Evolutionary conservation across 2,329 filamentous ascomycete genomes (phyloP), one percentile per base, ranked within the genome.

Genomic region (Magnaporthales sp.): DNA sequence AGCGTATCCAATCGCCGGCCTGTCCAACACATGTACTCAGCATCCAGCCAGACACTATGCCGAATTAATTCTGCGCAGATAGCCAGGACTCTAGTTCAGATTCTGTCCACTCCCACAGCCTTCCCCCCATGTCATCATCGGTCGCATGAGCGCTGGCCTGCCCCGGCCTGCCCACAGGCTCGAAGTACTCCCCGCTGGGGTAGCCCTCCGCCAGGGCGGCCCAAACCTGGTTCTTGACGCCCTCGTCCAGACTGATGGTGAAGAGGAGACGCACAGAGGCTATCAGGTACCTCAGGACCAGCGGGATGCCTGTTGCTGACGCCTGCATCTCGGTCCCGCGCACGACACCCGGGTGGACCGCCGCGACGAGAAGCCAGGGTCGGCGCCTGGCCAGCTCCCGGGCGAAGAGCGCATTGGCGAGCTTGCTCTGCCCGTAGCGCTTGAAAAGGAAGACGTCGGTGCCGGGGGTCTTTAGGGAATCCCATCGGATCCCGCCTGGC

Each of bases 121-220:
- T 70, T 66, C 61, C 68, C 13, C 69, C 71, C 62, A 76, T 31
- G 65, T 66, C 69, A 1, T 70, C 70, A 65, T 77, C 69, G 63
- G 69, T 64, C n/a, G 68, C 69, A 8, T 64, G 22, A 13, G 62
- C 64, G 2, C 67, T 70, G 26, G 46, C 68, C 62, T 66, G 65
- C 4, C 68, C 72, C 7, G 62, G 31, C 2, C 72, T 63, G 1
- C 76, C 77, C 5, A 78, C 70, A 0, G 76, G 75, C 51, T 74
- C 54, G 15, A 60, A 65, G n/a, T 65, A 60, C 38, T 32, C 38
- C 63, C 82, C 77, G 71, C 86, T 86, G 24, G 78, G 78, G 68
- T 77, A 78, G 69, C 86, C 86, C 74, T 86, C 79, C 70, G 84
- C 86, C 75, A 83, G 71, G 24, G 79, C 78, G 60, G 73, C 75